A percentile compares a stretch with the other conserved stretches of the same genome.
Evolutionary conservation across 495 filamentous ascomycete species (phyloP).

Genomic region (Amniculicola lignicola): DNA sequence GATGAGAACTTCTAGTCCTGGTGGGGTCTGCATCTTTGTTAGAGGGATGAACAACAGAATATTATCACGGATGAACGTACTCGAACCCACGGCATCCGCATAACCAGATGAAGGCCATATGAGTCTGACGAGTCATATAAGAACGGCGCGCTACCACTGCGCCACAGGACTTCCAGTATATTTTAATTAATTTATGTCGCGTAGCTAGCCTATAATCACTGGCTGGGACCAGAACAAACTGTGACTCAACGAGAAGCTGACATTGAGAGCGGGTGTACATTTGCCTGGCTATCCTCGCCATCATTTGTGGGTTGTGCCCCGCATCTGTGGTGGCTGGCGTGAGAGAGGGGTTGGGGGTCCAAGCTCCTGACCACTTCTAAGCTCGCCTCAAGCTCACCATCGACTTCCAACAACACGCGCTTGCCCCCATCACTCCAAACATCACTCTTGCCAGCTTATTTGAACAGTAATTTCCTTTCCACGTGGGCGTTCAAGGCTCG

Average conservation of each 20-base stretch:
- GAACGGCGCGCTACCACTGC: slow-evolving; percentile 39
- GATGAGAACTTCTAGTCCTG: slow-evolving; percentile 20
- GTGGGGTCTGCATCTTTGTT: slow-evolving; percentile 6
- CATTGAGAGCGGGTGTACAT: too few species aligned
- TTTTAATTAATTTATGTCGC: too few species aligned
- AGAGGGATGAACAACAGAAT: neutral
- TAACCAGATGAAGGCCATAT: slow-evolving; percentile 36
- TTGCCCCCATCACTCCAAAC: too few species aligned
- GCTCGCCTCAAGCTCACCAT: too few species aligned
- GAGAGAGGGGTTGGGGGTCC: neutral
- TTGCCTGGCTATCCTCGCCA: too few species aligned
- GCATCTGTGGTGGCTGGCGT: neutral
- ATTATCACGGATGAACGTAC: slow-evolving; percentile 1
- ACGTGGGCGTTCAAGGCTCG: too few species aligned
- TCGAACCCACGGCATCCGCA: slow-evolving; percentile 38
- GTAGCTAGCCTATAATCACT: too few species aligned
- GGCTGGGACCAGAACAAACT: too few species aligned
- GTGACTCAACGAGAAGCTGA: too few species aligned
- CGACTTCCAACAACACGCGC: too few species aligned
- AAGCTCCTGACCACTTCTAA: neutral
- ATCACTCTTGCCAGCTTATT: too few species aligned
- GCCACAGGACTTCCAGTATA: slow-evolving; percentile 35
- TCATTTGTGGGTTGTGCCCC: neutral
- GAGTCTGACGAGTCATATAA: slow-evolving; percentile 37
- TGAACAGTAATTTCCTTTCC: too few species aligned